phyloP scores from a whole-genome alignment of 768 basidiomycete genomes.

The Kwoniella sp. region DNA sequence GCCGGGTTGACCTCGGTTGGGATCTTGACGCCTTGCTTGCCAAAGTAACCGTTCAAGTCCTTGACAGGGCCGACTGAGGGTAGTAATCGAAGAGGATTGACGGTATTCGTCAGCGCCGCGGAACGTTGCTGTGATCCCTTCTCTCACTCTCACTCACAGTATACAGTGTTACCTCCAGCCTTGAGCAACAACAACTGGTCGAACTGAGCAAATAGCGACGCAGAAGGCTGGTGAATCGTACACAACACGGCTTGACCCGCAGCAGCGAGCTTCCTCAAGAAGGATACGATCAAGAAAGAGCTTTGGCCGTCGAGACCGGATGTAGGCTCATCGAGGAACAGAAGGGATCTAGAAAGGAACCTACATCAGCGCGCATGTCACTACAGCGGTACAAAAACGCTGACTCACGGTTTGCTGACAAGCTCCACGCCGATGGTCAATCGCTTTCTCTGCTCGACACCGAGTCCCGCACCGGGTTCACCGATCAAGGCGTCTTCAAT shows the following conservation, averaged over 20 bases:
- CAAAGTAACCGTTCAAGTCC: constrained; percentile 64
- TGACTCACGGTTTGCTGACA: constrained; percentile 48
- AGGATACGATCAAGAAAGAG: constrained; percentile 60
- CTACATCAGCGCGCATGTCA: no score
- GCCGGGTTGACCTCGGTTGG: constrained; percentile 70
- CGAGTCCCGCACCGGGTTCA: constrained; percentile 43
- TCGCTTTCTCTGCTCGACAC: constrained; percentile 51
- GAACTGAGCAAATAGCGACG: constrained; percentile 77
- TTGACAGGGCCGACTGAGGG: constrained; percentile 34
- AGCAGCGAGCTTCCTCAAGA: constrained; percentile 73
- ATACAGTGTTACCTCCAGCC: constrained; percentile 66
- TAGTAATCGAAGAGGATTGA: no score
- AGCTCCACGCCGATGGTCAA: constrained; percentile 53
- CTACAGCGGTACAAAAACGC: no score
- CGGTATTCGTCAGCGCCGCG: no score
- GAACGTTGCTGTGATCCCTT: background rate
- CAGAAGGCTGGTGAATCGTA: constrained; percentile 65
- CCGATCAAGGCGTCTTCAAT: constrained; percentile 79
- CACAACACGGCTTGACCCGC: constrained; percentile 82
- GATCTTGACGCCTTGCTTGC: constrained; percentile 66
- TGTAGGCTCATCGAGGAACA: constrained; percentile 90
- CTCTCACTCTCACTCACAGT: constrained; percentile 28
- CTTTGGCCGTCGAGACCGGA: constrained; percentile 65
- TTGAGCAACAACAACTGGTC: constrained; percentile 74
- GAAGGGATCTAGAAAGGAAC: constrained; percentile 56